Conservation (phyloP, 345 rosid species). For the Balakata baccata region DNA sequence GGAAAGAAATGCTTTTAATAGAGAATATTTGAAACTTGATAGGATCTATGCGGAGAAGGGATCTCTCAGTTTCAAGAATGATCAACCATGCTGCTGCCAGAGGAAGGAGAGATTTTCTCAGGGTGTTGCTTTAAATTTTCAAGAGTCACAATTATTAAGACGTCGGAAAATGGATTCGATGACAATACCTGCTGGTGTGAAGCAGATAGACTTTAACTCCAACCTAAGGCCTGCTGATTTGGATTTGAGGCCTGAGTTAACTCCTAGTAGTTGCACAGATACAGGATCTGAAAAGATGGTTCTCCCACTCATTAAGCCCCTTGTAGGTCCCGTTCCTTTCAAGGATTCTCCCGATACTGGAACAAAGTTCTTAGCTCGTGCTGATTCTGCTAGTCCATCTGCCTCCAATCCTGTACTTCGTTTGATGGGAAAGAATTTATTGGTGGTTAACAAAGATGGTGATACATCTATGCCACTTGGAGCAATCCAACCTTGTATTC, state of each 20-base stretch:
- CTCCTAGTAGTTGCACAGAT: conserved; percentile 33
- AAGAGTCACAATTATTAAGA: conserved; percentile 57
- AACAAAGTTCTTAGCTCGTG: conserved; percentile 27
- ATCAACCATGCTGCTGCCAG: conserved; percentile 87
- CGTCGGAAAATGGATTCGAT: conserved; percentile 47
- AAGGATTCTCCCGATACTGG: conserved; percentile 37
- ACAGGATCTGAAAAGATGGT: conserved; percentile 40
- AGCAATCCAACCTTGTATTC: conserved; percentile 33
- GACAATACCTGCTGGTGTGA: conserved; percentile 33
- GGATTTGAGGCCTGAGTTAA: conserved; percentile 40
- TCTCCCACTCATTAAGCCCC: conserved; percentile 26
- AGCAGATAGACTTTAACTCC: conserved; percentile 28
- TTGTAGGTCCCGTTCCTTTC: conserved; percentile 23
- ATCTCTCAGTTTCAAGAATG: conserved; percentile 39
- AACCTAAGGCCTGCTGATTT: conserved; percentile 25
- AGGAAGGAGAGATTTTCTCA: conserved; percentile 66
- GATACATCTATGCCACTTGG: conserved; percentile 35
- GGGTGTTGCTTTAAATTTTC: conserved; percentile 41
- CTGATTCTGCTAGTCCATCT: conserved; percentile 69
- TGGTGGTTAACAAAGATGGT: conserved; percentile 88
- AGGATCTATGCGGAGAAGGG: conserved; percentile 41
- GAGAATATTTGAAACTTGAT: conserved; percentile 33
- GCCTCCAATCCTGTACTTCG: conserved; percentile 70
- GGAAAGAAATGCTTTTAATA: conserved; percentile 32
- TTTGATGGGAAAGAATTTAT: conserved; percentile 94